phyloP scores from a whole-genome alignment of 352 stramenopile genomes.

The Pythium monospermum region DNA sequence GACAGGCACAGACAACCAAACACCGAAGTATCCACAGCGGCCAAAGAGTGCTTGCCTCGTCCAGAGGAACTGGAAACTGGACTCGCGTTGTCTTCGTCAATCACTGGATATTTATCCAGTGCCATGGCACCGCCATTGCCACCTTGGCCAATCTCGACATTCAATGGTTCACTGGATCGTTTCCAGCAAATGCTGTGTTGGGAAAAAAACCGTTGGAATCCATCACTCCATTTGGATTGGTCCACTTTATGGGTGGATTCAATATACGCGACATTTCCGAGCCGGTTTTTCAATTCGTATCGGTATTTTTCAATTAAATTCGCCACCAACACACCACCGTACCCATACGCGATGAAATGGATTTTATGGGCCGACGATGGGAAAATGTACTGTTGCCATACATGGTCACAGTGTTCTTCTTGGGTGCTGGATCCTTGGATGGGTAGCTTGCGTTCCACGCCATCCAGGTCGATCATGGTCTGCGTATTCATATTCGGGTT shows the following conservation, averaged over 20 bases:
- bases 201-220: conserved; percentile 78
- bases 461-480: conserved; percentile 53
- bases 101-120: not conserved
- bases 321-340: conserved; percentile 69
- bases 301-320: conserved; percentile 80
- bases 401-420: conserved; percentile 85
- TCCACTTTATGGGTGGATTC: conserved; percentile 84
- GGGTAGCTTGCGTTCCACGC: conserved; percentile 63
- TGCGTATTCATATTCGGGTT: conserved; percentile 91
- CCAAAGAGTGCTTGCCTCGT: not conserved
- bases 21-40: conserved; percentile 20
- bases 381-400: conserved; percentile 88
- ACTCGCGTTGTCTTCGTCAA: conserved; percentile 8
- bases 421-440: conserved; percentile 80
- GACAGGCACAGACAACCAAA: conserved; percentile 80
- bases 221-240: conserved; percentile 51
- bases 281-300: conserved; percentile 69
- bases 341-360: conserved; percentile 87
- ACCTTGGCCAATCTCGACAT: conserved; percentile 30
- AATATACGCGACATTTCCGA: conserved; percentile 85
- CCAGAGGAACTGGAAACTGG: conserved; percentile 21
- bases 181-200: conserved; percentile 82
- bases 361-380: conserved; percentile 75
- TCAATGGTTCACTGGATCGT: conserved; percentile 50
- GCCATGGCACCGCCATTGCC: conserved; percentile 1